Conservation (phyloP, 2,329 filamentous ascomycete genomes). For the Pestalotiopsis sp. region DNA sequence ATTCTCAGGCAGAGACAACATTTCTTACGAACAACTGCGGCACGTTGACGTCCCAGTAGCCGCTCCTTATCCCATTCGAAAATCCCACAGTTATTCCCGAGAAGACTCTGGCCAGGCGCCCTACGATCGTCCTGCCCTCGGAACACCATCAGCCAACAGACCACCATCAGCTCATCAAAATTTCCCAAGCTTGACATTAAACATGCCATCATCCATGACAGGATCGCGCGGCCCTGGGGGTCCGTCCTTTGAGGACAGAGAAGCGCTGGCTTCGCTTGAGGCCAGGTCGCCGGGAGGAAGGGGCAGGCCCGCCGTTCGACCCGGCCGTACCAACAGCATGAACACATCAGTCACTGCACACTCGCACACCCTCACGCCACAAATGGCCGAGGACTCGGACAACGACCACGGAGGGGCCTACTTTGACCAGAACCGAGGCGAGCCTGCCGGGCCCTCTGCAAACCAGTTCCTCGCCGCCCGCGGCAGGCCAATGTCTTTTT, state of each 20-base stretch:
- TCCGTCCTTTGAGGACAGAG: slow-evolving; percentile 6
- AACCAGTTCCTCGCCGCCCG: slow-evolving; percentile 15
- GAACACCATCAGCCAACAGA: slow-evolving; percentile 1
- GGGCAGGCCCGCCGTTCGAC: not conserved
- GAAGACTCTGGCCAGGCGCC: slow-evolving; percentile 7
- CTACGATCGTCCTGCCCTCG: not conserved
- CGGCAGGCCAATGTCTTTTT: slow-evolving; percentile 20
- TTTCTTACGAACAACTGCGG: slow-evolving; percentile 4
- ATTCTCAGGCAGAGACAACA: not conserved
- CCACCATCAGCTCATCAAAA: not conserved
- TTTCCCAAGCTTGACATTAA: too few relatives aligned
- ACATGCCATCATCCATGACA: too few relatives aligned
- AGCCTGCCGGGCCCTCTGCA: slow-evolving; percentile 5
- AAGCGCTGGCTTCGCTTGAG: not conserved
- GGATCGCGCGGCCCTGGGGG: not conserved
- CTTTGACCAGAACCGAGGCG: not conserved
- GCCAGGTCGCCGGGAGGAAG: slow-evolving; percentile 3
- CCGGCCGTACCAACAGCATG: slow-evolving; percentile 8
- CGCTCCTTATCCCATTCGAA: not conserved
- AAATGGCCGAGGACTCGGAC: slow-evolving; percentile 5
- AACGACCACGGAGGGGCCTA: not conserved
- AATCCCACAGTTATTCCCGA: not conserved
- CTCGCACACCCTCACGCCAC: not conserved
- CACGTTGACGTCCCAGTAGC: not conserved
- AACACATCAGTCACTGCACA: slow-evolving; percentile 7